Base-by-base conservation (phyloP, 805 yeast species). In the Metschnikowia gelsemii region DNA sequence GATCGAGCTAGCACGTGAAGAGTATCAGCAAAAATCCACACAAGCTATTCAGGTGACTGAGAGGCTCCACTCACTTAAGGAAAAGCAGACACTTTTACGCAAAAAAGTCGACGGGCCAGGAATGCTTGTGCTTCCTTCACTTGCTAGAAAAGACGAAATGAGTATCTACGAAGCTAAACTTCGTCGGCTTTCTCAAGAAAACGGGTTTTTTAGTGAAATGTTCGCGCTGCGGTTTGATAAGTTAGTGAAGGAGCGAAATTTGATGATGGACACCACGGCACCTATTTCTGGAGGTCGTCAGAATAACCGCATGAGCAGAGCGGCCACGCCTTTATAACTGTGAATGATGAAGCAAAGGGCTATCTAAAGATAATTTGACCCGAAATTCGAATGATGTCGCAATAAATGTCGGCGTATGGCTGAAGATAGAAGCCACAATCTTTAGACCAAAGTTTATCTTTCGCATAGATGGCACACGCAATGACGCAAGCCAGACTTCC, bases 251-350 rank as follows among this genome's bases (percentile, higher is more conserved):
- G 74, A 69, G 47, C 55, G 73, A 29, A 61, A 54, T 14, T 35
- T 49, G 8, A 42, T 62, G 12, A 40, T 66, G 37, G 73, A 68
- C 23, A 45, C 52, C 16, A 50, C 62, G 2, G 48, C 51, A 9
- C 43, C 59, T 12, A 29, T 32, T 9, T 53, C 68, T 1, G 52
- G 54, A 33, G 55, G 62, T 35, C 49, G 73, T 20, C 63, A 64
- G 8, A 61, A 55, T 34, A 64, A 62, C 45, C 54, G 73, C 34
- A 56, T 64, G 4, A 68, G 73, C 49, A 51, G 75, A 28, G 71
- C 67, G 6, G 46, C 70, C 3, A 69, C 74, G 1, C 74, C 74
- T 12, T 52, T 61, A 42, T 40, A 28, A 29, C 13, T 16, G 29
- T 22, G n/a, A 19, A 32, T 6, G 13, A 23, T 14, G 3, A 17